Evolutionary conservation across 257 asterid species (phyloP).

Genomic region (Leptodermis oblonga): DNA sequence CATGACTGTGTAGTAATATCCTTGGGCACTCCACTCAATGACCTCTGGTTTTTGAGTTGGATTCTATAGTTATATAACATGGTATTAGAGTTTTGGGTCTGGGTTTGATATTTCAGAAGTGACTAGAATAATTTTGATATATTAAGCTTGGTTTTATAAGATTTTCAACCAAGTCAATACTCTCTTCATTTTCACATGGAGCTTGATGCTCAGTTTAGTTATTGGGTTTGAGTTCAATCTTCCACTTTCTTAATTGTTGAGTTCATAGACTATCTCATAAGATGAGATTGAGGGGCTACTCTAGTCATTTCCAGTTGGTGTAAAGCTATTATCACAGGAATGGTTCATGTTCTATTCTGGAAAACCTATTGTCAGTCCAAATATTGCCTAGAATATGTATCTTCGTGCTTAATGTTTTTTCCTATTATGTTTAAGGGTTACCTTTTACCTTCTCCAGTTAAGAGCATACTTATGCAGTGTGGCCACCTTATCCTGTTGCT

Average conservation of each 20-base stretch:
- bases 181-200: neutral
- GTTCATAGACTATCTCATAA: too few relatives aligned
- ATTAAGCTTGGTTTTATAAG: neutral
- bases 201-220: neutral
- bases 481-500: neutral
- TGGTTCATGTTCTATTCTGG: neutral
- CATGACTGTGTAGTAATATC: neutral
- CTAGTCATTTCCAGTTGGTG: too few relatives aligned
- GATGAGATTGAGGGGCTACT: too few relatives aligned
- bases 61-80: neutral
- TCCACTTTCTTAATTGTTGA: neutral
- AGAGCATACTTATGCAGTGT: neutral
- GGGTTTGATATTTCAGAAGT: neutral
- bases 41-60: neutral
- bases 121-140: too few relatives aligned
- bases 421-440: neutral
- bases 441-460: neutral
- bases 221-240: neutral
- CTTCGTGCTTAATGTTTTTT: neutral
- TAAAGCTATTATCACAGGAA: neutral
- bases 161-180: neutral
- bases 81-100: neutral
- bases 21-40: neutral
- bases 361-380: neutral
- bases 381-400: neutral